Conservation (phyloP, 768 basidiomycete species). For the Macrocybe gigantea region DNA sequence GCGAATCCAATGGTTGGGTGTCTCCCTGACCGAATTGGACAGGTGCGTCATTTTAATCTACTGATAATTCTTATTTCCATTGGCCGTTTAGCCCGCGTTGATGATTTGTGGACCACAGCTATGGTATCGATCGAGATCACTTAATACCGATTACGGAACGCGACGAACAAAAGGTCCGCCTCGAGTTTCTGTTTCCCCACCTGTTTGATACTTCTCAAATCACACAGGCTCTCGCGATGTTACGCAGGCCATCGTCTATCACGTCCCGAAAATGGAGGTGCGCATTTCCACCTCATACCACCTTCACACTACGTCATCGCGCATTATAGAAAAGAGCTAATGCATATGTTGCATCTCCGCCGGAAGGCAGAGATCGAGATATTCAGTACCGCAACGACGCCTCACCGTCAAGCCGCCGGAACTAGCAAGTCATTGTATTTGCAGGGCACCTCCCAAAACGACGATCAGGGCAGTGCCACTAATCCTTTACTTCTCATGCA, state of each 20-base stretch:
- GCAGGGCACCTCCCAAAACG: too few relatives aligned
- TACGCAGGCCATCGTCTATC: slow-evolving; percentile 30
- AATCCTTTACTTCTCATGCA: too few relatives aligned
- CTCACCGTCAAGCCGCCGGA: background rate
- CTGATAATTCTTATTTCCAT: background rate
- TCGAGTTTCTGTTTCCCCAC: background rate
- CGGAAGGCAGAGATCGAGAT: slow-evolving; percentile 93
- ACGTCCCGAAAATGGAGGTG: slow-evolving; percentile 70
- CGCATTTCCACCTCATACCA: slow-evolving; percentile 6
- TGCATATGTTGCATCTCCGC: slow-evolving; percentile 72
- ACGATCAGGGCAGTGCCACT: too few relatives aligned
- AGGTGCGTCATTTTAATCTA: slow-evolving; percentile 33
- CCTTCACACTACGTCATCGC: slow-evolving; percentile 3
- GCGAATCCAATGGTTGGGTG: slow-evolving; percentile 76
- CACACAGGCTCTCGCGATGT: slow-evolving; percentile 57
- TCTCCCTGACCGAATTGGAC: slow-evolving; percentile 63
- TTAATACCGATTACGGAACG: slow-evolving; percentile 64
- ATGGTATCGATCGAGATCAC: slow-evolving; percentile 51
- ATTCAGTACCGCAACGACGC: slow-evolving; percentile 23
- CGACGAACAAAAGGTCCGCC: slow-evolving; percentile 70
- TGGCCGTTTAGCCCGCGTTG: background rate
- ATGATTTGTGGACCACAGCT: slow-evolving; percentile 26
- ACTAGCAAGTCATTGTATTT: too few relatives aligned
- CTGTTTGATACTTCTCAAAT: too few relatives aligned
- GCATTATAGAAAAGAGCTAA: slow-evolving; percentile 65